Percentiles rank a stretch among this genome's conserved stretches.
Evolutionary conservation across 352 stramenopile species (phyloP).

Genomic region (Phytophthora pisi): DNA sequence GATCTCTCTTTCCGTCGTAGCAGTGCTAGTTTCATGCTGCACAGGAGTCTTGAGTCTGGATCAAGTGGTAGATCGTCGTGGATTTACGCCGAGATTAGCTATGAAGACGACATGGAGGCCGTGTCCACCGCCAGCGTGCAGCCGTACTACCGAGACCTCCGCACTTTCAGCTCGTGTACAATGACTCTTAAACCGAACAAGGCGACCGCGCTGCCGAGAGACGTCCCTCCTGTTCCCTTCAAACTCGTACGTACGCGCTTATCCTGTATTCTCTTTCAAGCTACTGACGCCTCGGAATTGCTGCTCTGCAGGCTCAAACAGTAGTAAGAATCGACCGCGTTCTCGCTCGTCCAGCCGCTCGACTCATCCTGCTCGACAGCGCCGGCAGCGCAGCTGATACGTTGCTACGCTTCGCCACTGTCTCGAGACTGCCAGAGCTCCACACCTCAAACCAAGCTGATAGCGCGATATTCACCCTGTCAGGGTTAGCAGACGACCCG

Average conservation of each 20-base stretch:
- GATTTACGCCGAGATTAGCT: slow-evolving; percentile 61
- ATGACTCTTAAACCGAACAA: background rate
- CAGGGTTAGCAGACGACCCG: slow-evolving; percentile 30
- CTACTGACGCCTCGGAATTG: background rate
- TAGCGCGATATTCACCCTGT: slow-evolving; percentile 31
- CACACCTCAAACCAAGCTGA: background rate
- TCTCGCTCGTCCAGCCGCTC: slow-evolving; percentile 41
- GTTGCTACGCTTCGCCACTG: slow-evolving; percentile 40
- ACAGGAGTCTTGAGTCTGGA: slow-evolving; percentile 13
- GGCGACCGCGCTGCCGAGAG: slow-evolving; percentile 9
- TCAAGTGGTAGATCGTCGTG: slow-evolving; percentile 19
- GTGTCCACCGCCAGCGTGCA: slow-evolving; percentile 28
- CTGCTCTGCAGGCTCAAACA: slow-evolving; percentile 30
- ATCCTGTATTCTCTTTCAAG: background rate
- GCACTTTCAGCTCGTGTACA: slow-evolving; percentile 24
- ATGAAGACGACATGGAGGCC: slow-evolving; percentile 30
- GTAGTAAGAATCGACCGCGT: slow-evolving; percentile 53
- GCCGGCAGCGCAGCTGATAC: slow-evolving; percentile 39
- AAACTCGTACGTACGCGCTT: slow-evolving; percentile 36
- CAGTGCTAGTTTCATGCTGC: slow-evolving; percentile 25
- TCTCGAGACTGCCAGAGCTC: slow-evolving; percentile 4
- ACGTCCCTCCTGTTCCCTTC: slow-evolving; percentile 36
- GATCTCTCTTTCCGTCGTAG: background rate
- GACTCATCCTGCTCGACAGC: slow-evolving; percentile 41
- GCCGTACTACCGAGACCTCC: slow-evolving; percentile 41